Conservation (phyloP, 2,329 filamentous ascomycete species). For the Pseudocercospora ulei region DNA sequence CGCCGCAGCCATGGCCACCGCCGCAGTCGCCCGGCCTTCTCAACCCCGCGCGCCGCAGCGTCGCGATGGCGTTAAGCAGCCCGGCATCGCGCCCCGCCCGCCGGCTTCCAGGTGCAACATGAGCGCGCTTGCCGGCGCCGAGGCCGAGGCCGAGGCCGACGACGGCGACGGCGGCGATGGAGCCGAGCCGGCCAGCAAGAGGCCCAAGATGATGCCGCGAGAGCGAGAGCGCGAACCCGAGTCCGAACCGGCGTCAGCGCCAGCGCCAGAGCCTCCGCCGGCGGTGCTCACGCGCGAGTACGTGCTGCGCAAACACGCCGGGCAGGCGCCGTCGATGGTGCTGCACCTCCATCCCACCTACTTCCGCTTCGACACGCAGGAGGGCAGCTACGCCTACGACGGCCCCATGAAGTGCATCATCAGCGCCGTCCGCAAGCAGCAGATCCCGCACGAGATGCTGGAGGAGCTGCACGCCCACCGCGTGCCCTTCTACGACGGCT, state of each 20-base stretch:
- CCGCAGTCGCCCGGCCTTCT: constrained; percentile 30
- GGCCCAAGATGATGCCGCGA: constrained; percentile 27
- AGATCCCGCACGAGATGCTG: constrained; percentile 80
- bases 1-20: constrained; percentile 34
- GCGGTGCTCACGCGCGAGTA: constrained; percentile 51
- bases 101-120: too few relatives aligned
- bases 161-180: constrained; percentile 1
- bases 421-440: constrained; percentile 64
- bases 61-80: constrained; percentile 6
- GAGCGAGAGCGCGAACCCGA: too few relatives aligned
- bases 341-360: constrained; percentile 76
- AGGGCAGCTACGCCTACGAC: constrained; percentile 82
- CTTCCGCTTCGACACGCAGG: constrained; percentile 88
- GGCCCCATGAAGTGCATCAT: constrained; percentile 79
- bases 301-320: constrained; percentile 71
- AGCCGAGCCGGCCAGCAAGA: constrained; percentile 23
- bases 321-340: constrained; percentile 67
- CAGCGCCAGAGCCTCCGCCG: background rate
- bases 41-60: constrained; percentile 33
- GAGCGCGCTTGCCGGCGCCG: too few relatives aligned
- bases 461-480: constrained; percentile 61
- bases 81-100: constrained; percentile 2
- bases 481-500: constrained; percentile 82
- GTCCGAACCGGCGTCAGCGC: too few relatives aligned
- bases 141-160: too few relatives aligned